These are phyloP conservation scores for Thuidium tamariscinum DNA, from an alignment of 225 moss, liverwort and hornwort species.

Conservation along the genomic window DNA sequence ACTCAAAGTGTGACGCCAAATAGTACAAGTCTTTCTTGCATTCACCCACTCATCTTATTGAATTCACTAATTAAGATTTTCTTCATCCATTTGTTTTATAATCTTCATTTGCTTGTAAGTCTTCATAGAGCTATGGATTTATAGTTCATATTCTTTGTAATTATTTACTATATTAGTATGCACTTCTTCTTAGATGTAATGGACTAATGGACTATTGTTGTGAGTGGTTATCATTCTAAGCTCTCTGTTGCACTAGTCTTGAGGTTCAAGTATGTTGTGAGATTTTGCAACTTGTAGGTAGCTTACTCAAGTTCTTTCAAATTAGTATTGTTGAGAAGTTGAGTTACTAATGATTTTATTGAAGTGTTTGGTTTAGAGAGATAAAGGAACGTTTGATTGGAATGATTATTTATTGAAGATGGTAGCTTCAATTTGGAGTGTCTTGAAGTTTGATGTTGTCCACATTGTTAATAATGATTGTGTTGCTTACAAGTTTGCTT, in stretches of 20 bases:
- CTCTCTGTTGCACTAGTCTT: background rate
- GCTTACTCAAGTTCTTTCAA: background rate
- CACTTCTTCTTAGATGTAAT: background rate
- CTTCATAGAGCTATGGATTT: too few species aligned
- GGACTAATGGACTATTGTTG: fast-evolving
- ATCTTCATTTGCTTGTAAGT: too few species aligned
- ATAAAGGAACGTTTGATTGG: background rate
- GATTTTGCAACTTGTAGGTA: background rate
- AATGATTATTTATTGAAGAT: background rate
- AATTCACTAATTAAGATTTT: too few species aligned
- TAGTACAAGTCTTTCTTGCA: too few species aligned
- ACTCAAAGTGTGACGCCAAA: too few species aligned
- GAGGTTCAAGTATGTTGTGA: background rate
- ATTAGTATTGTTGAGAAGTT: background rate
- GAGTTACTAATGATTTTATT: background rate
- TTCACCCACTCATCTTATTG: background rate
- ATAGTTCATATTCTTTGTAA: too few species aligned
- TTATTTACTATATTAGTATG: background rate
- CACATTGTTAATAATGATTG: too few species aligned
- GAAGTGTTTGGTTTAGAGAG: background rate
- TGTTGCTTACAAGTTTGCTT: too few species aligned
- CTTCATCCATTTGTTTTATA: too few species aligned
- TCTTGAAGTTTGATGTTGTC: background rate
- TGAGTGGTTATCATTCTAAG: background rate
- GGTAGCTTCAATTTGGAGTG: background rate